Conservation (phyloP, 169 alveolate genomes). For the Plasmodium reichenowi region DNA sequence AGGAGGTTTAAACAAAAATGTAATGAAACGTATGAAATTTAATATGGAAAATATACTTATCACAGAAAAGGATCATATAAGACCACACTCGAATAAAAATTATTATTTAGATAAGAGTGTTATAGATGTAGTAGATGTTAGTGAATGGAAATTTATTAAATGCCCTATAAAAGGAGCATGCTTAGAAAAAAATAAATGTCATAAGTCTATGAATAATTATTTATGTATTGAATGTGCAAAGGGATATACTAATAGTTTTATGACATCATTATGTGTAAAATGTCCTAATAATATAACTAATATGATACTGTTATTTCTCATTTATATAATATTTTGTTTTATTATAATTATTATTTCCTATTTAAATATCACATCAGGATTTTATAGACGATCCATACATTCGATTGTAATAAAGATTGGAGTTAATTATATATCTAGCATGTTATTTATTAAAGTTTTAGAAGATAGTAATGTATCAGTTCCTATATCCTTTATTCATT, state of each 20-base stretch:
- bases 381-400: slow-evolving; percentile 89
- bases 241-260: slow-evolving; percentile 88
- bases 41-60: slow-evolving; percentile 77
- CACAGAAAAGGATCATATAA: slow-evolving; percentile 82
- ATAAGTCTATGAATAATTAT: slow-evolving; percentile 86
- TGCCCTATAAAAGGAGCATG: slow-evolving; percentile 89
- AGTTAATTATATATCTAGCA: slow-evolving; percentile 85
- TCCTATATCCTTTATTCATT: slow-evolving; percentile 76
- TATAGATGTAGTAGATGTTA: slow-evolving; percentile 77
- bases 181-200: slow-evolving; percentile 84
- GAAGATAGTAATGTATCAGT: slow-evolving; percentile 79
- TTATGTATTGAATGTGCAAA: slow-evolving; percentile 87
- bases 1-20: slow-evolving; percentile 83
- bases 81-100: slow-evolving; percentile 86
- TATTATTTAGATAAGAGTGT: slow-evolving; percentile 84
- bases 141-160: slow-evolving; percentile 88
- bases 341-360: slow-evolving; percentile 88
- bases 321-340: slow-evolving; percentile 80
- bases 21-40: slow-evolving; percentile 17
- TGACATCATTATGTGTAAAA: slow-evolving; percentile 81
- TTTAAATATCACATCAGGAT: slow-evolving; percentile 90
- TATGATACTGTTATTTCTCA: slow-evolving; percentile 69
- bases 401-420: slow-evolving; percentile 90
- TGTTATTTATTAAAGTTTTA: slow-evolving; percentile 84
- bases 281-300: slow-evolving; percentile 83